Evolutionary conservation across 108 stramenopile genomes (phyloP), one percentile per base, ranked within the genome.

Genomic region (Nitzschia putrida): DNA sequence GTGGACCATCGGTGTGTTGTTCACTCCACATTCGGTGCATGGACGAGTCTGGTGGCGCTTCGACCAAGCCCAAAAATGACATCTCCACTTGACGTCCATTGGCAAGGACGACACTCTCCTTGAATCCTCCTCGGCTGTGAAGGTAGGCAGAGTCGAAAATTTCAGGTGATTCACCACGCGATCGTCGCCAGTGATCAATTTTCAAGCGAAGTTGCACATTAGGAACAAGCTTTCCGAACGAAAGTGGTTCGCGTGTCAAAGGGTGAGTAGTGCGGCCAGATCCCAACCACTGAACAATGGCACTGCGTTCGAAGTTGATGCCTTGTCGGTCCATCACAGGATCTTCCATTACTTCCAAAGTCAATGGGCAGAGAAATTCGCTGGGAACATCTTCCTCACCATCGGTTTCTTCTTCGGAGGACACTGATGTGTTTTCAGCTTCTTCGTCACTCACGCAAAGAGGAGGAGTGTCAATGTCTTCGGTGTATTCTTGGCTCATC

Each of bases 351-450:
- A 82, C n/a, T 63, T 78, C 73, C 37, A 74, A 44, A 8, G 81
- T 82, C 18, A 82, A 37, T 11, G 77, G 77, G 47, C 81, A 82
- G 18, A 78, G 53, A 51, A 78, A 82, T 16, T 66, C 64, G 12
- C 59, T 57, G 16, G 79, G 79, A 61, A 66, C 61, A 14, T 58
- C 57, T 18, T 49, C 47, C 3, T 49, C 47, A 18, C 47, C 47
- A 49, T 49, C 14, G 18, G 18, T 16, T 16, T 49, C 47, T 16
- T 49, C 47, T 18, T 18, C 18, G 47, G 47, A 49, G n/a, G 47
- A 49, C 47, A 18, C 14, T 2, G 14, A 16, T 2, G 47, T 18
- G 18, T 49, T 49, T 6, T 49, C 47, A 18, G n/a, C 47, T 6
- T 49, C 47, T 49, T 49, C 47, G 18, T 49, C 47, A 49, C 47